Evolutionary conservation across 2,329 filamentous ascomycete species (phyloP).

Genomic region (Ustilaginoidea virens): DNA sequence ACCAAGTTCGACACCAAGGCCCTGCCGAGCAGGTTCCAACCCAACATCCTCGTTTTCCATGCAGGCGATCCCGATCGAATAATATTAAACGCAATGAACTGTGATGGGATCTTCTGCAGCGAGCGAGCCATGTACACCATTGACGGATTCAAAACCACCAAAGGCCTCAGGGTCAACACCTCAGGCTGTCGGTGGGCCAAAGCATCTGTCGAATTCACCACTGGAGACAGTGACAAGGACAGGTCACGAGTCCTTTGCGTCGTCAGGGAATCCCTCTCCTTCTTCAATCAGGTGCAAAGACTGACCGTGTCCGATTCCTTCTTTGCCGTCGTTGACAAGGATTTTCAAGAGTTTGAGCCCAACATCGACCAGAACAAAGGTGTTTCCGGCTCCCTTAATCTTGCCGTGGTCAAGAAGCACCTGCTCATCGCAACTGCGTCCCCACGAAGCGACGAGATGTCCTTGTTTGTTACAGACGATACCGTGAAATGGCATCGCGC

Average conservation of each 20-base stretch:
- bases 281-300: constrained; percentile 58
- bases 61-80: constrained; percentile 71
- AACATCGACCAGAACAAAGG: constrained; percentile 58
- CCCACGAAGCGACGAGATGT: constrained; percentile 73
- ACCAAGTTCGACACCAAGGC: constrained; percentile 49
- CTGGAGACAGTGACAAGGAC: constrained; percentile 49
- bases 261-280: constrained; percentile 54
- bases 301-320: constrained; percentile 72
- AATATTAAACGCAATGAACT: constrained; percentile 65
- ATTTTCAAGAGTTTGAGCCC: constrained; percentile 54
- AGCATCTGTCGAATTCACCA: constrained; percentile 55
- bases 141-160: constrained; percentile 64
- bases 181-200: constrained; percentile 81
- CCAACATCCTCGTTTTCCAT: constrained; percentile 55
- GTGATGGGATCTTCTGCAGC: constrained; percentile 46
- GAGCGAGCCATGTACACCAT: constrained; percentile 59
- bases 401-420: constrained; percentile 75
- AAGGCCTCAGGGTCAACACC: constrained; percentile 51
- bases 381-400: constrained; percentile 64
- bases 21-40: constrained; percentile 37
- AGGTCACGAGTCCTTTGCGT: constrained; percentile 67
- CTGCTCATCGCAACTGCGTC: constrained; percentile 72
- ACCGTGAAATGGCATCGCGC: constrained; percentile 79
- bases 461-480: constrained; percentile 78
- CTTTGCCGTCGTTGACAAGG: constrained; percentile 41